Evolutionary conservation across 2,329 filamentous ascomycete species (phyloP).

Genomic region (Xylariaceae sp.): DNA sequence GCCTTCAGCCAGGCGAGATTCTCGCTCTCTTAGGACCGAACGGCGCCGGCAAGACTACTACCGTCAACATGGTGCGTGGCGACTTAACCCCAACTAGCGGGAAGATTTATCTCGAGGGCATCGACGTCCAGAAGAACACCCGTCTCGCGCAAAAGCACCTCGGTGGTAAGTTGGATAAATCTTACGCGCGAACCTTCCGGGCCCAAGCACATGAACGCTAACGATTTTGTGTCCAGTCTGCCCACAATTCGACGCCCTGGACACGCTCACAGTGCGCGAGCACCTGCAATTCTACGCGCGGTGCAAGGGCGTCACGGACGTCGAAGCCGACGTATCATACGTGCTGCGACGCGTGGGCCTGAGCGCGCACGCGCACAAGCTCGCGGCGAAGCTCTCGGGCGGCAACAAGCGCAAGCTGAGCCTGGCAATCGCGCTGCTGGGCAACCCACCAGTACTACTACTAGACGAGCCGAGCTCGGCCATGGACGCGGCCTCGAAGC

Average conservation of each 20-base stretch:
- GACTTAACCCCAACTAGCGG: conserved; percentile 67
- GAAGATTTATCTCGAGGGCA: conserved; percentile 69
- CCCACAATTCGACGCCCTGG: conserved; percentile 73
- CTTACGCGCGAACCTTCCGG: background rate
- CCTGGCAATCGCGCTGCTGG: conserved; percentile 74
- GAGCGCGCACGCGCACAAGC: conserved; percentile 59
- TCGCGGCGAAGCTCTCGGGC: conserved; percentile 70
- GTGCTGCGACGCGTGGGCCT: conserved; percentile 70
- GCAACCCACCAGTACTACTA: conserved; percentile 72
- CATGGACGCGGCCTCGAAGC: conserved; percentile 71
- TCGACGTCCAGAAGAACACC: conserved; percentile 65
- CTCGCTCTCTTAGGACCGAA: conserved; percentile 78
- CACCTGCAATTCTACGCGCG: conserved; percentile 75
- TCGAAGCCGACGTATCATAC: conserved; percentile 64
- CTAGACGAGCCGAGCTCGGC: conserved; percentile 80
- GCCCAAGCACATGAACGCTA: background rate
- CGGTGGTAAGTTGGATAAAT: conserved; percentile 45
- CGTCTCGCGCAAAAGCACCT: conserved; percentile 65
- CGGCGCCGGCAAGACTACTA: conserved; percentile 75
- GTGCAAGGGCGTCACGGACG: conserved; percentile 66
- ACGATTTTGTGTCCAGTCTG: conserved; percentile 52
- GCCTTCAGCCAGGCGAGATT: conserved; percentile 68
- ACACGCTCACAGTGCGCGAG: conserved; percentile 73
- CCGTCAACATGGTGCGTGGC: conserved; percentile 72
- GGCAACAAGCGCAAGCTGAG: conserved; percentile 78